Percentiles rank a stretch among this genome's conserved stretches.
Conservation (phyloP, 2,329 filamentous ascomycete genomes). For the Diaporthe helianthi region DNA sequence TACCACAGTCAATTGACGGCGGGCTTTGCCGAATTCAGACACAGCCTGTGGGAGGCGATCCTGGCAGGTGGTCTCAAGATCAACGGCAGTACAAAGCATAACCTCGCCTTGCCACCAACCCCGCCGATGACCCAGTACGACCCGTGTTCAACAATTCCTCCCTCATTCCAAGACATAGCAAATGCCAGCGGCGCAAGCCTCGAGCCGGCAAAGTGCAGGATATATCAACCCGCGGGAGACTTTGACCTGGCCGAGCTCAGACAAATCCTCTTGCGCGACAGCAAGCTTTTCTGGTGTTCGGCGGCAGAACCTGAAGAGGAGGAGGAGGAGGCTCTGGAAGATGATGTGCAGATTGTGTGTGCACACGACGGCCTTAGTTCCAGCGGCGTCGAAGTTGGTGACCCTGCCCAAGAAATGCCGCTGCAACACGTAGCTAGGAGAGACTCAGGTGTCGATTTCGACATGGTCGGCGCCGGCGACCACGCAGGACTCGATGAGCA, state of each 20-base stretch:
- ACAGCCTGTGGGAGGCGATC: conserved; percentile 11
- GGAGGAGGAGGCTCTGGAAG: background rate
- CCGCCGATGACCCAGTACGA: background rate
- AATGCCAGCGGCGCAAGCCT: background rate
- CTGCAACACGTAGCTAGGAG: background rate
- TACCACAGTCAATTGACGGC: conserved; percentile 39
- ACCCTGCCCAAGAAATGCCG: background rate
- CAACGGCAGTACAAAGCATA: background rate
- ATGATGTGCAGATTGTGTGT: background rate
- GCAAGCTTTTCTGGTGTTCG: conserved; percentile 26
- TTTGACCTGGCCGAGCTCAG: conserved; percentile 23
- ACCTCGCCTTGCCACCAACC: background rate
- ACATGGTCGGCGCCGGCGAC: background rate
- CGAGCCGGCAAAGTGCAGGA: conserved; percentile 26
- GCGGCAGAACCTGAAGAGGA: background rate
- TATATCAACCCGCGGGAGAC: conserved; percentile 21
- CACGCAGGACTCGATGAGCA: background rate
- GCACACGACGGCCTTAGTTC: background rate
- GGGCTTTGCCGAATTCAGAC: conserved; percentile 5
- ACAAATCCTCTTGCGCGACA: conserved; percentile 4
- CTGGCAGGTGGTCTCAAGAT: background rate
- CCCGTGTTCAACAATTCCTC: background rate
- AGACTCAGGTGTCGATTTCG: conserved; percentile 13
- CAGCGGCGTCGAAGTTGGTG: background rate
- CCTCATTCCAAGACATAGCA: background rate